A percentile compares a stretch with the other conserved stretches of the same genome.
Conservation (phyloP, 2,329 filamentous ascomycete genomes). For the Colletotrichum echinochloae region DNA sequence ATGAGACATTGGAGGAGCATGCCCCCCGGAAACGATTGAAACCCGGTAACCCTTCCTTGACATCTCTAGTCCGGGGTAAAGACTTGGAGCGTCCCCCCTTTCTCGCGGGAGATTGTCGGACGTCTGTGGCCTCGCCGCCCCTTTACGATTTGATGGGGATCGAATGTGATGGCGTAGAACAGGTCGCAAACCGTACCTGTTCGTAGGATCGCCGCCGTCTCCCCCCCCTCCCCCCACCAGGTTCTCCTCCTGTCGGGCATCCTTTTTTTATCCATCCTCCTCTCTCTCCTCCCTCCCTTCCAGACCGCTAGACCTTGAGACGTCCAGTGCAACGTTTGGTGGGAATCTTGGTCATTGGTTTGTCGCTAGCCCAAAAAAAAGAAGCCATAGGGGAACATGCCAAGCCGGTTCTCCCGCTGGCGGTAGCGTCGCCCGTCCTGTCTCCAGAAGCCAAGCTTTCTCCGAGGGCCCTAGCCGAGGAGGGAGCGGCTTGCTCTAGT, state of each 20-base stretch:
- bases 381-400: constrained; percentile 20
- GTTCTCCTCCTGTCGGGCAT: constrained; percentile 15
- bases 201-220: not conserved
- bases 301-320: not conserved
- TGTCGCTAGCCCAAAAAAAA: constrained; percentile 20
- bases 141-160: constrained; percentile 6
- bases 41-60: constrained; percentile 15
- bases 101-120: constrained; percentile 35
- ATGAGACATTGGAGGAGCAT: constrained; percentile 30
- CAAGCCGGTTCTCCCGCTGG: constrained; percentile 25
- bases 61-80: not conserved
- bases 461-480: not conserved
- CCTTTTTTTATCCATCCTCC: no score
- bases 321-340: constrained; percentile 18
- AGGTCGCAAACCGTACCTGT: constrained; percentile 1
- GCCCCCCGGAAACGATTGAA: constrained; percentile 39
- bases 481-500: not conserved
- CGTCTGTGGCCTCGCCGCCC: constrained; percentile 18
- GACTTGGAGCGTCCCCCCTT: constrained; percentile 12
- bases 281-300: not conserved
- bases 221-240: constrained; percentile 6
- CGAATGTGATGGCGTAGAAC: constrained; percentile 27
- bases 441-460: constrained; percentile 16
- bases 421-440: constrained; percentile 1
- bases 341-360: constrained; percentile 14